Evolutionary conservation across 176 grass and related monocot genomes (phyloP).

Genomic region (Olyra latifolia): DNA sequence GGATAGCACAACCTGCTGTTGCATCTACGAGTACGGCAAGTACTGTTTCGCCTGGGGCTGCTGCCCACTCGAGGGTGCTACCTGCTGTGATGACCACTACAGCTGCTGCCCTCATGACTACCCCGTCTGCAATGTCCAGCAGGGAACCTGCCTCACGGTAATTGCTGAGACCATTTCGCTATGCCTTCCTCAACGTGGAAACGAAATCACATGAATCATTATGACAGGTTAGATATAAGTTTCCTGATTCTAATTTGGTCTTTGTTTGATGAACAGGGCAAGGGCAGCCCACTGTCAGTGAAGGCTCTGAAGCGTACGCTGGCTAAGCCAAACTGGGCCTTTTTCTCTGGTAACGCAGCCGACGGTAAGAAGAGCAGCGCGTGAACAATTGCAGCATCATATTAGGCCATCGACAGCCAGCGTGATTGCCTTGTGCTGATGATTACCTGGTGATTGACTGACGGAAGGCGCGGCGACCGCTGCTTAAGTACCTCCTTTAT

Average conservation of each 20-base stretch:
- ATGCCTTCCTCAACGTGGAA: not conserved
- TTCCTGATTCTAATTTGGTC: constrained; percentile 7
- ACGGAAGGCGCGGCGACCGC: not conserved
- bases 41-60: constrained; percentile 83
- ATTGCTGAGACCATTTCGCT: not conserved
- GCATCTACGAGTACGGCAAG: constrained; percentile 64
- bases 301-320: constrained; percentile 57
- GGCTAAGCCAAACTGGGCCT: constrained; percentile 50
- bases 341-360: constrained; percentile 33
- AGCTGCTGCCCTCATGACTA: constrained; percentile 95
- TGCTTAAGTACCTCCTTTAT: constrained; percentile 27
- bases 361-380: constrained; percentile 62
- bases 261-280: constrained; percentile 53
- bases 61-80: constrained; percentile 82
- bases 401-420: not conserved
- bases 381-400: constrained; percentile 18
- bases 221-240: not conserved
- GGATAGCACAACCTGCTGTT: constrained; percentile 80
- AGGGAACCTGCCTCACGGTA: constrained; percentile 80
- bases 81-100: constrained; percentile 91
- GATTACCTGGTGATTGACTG: not conserved
- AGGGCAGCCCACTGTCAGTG: constrained; percentile 70
- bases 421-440: not conserved
- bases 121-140: constrained; percentile 61
- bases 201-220: not conserved